Percentiles rank a stretch among this genome's conserved stretches.
Conservation (phyloP, 257 asterid species). For the Vinca minor region DNA sequence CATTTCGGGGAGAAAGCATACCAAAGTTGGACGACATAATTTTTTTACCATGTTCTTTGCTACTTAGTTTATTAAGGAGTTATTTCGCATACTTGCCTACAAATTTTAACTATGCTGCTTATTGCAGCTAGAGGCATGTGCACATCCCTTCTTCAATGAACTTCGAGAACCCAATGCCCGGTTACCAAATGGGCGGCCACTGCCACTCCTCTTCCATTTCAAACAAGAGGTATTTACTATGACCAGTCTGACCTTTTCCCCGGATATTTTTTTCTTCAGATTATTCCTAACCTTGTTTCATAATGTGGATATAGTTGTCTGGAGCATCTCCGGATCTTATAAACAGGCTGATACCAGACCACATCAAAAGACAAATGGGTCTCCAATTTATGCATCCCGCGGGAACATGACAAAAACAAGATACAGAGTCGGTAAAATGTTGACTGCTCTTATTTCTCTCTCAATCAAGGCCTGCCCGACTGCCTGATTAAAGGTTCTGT, state of each 20-base stretch:
- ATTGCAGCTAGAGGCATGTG: constrained; percentile 77
- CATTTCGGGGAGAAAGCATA: neutral
- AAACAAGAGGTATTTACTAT: constrained; percentile 64
- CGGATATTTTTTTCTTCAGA: neutral
- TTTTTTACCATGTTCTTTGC: neutral
- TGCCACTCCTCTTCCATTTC: constrained; percentile 82
- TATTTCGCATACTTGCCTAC: neutral
- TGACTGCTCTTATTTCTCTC: neutral
- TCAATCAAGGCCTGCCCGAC: constrained; percentile 9
- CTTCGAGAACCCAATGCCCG: constrained; percentile 87
- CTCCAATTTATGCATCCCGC: constrained; percentile 51
- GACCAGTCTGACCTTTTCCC: neutral
- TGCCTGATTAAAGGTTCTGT: too few species aligned
- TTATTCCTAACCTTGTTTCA: neutral
- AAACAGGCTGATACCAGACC: constrained; percentile 82
- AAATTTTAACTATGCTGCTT: constrained; percentile 14
- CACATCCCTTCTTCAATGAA: constrained; percentile 93
- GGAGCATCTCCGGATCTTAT: constrained; percentile 74
- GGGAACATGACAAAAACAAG: constrained; percentile 38
- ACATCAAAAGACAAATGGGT: constrained; percentile 72
- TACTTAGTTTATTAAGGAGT: neutral
- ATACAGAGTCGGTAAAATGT: constrained; percentile 7
- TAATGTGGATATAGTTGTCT: constrained; percentile 37
- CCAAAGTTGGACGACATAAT: neutral
- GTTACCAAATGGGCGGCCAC: constrained; percentile 77